Evolutionary conservation across 495 filamentous ascomycete species (phyloP).

Genomic region (Annulohypoxylon stygium): DNA sequence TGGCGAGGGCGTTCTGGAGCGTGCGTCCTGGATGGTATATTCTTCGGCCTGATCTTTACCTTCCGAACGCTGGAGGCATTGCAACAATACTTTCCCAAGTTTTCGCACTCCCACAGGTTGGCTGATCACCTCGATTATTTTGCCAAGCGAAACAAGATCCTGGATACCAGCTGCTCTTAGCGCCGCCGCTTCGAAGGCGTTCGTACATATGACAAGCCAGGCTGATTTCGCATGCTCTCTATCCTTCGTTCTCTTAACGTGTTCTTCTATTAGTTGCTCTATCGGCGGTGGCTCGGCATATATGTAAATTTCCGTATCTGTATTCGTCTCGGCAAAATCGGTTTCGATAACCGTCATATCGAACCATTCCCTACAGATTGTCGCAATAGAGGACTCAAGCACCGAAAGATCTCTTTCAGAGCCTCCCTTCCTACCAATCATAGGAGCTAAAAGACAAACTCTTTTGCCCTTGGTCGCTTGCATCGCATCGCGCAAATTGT

Average conservation of each 20-base stretch:
- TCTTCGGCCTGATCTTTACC: background rate
- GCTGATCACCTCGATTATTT: conserved; percentile 45
- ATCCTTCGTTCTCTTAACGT: conserved; percentile 21
- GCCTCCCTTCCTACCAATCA: background rate
- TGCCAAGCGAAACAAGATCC: conserved; percentile 37
- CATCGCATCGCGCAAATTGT: conserved; percentile 23
- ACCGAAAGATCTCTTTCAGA: conserved; percentile 10
- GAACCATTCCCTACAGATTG: conserved; percentile 44
- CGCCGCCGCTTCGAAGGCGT: conserved; percentile 45
- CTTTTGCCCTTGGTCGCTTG: conserved; percentile 27
- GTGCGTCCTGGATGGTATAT: background rate
- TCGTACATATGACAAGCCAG: conserved; percentile 44
- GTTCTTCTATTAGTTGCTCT: conserved; percentile 32
- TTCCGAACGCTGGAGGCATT: conserved; percentile 37
- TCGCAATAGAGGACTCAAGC: conserved; percentile 40
- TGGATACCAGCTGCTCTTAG: conserved; percentile 40
- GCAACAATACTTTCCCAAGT: conserved; percentile 36
- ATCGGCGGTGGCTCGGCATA: conserved; percentile 48
- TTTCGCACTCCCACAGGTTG: conserved; percentile 45
- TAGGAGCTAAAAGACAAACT: conserved; percentile 35
- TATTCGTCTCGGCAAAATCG: conserved; percentile 18
- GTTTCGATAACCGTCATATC: conserved; percentile 39
- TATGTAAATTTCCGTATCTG: conserved; percentile 40
- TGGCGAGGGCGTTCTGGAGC: conserved; percentile 29
- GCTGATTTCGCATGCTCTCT: conserved; percentile 28